Base-by-base conservation (phyloP, 2,329 filamentous ascomycete genomes). In the Stagonosporopsis chrysanthemi region DNA sequence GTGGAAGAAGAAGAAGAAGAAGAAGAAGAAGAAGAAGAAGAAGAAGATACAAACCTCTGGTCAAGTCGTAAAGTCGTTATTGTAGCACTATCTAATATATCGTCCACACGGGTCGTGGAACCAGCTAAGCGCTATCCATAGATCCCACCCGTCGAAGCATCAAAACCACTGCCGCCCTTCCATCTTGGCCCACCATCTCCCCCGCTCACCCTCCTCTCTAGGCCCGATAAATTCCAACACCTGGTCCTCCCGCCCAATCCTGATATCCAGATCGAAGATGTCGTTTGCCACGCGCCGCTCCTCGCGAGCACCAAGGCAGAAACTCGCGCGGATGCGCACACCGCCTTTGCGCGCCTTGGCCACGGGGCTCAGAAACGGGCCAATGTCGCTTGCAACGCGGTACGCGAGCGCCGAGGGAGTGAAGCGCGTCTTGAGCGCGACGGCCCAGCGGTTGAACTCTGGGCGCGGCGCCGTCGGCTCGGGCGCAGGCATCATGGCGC, bases 71-170 rank as follows among this genome's bases (percentile, higher is more conserved):
- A 29, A 29, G 6, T 29, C 28, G 28, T 29, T 2, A 29, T 29
- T 49, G 56, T 82, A 29, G 88, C 88, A 86, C 83, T 86, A 69
- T 81, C 88, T 51, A 64, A 85, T 26, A 81, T 80, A 7, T 74
- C 81, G 28, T 73, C 78, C n/a, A n/a, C n/a, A n/a, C n/a, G n/a
- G n/a, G n/a, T n/a, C n/a, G n/a, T n/a, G n/a, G n/a, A 11, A 8
- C 6, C 28, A 29, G 24, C n/a, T n/a, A n/a, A n/a, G n/a, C n/a
- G n/a, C n/a, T n/a, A n/a, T n/a, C n/a, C n/a, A n/a, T n/a, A n/a
- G n/a, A n/a, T n/a, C n/a, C 24, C 4, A 26, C 24, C 40, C 56
- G 38, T 45, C 12, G 42, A 45, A 45, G 42, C 28, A 31, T 64
- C 58, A 81, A 60, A 82, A 82, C 80, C 80, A 82, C 49, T 75